These are phyloP conservation scores for Vigna trinervia DNA, from an alignment of 306 rosid species.

Conservation along the genomic window DNA sequence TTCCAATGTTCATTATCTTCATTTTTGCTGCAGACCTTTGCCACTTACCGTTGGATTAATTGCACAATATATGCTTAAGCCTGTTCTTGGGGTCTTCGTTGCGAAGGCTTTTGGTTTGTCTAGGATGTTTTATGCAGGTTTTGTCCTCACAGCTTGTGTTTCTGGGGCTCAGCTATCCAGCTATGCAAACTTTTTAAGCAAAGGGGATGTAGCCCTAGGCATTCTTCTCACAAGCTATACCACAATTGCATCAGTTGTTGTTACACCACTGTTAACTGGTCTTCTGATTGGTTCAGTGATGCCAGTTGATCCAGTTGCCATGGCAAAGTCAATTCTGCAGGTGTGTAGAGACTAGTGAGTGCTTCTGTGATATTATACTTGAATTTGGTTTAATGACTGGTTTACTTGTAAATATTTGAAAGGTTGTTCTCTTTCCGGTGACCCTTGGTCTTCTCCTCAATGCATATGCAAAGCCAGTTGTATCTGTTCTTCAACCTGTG, in stretches of 20 bases:
- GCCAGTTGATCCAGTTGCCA: constrained; percentile 92
- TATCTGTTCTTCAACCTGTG: constrained; percentile 74
- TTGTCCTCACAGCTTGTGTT: constrained; percentile 91
- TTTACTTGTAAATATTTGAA: constrained; percentile 33
- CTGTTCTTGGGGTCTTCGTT: constrained; percentile 77
- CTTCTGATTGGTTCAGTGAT: constrained; percentile 88
- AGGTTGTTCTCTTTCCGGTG: constrained; percentile 94
- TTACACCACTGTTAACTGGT: constrained; percentile 83
- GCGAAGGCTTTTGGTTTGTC: constrained; percentile 80
- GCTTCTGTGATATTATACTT: constrained; percentile 14
- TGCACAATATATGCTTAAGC: constrained; percentile 85
- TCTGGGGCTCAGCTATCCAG: constrained; percentile 96
- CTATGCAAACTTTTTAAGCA: constrained; percentile 92
- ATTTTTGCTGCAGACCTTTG: constrained; percentile 75
- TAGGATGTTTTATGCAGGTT: constrained; percentile 80
- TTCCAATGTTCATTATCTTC: constrained; percentile 45
- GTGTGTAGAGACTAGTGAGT: constrained; percentile 45
- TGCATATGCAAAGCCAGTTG: constrained; percentile 89
- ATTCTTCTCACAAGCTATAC: constrained; percentile 92
- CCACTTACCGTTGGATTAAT: constrained; percentile 84
- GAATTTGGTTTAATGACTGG: constrained; percentile 20
- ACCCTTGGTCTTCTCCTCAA: constrained; percentile 88
- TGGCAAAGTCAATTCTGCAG: constrained; percentile 97
- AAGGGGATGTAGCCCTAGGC: constrained; percentile 93
- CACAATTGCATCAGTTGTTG: constrained; percentile 84